Evolutionary conservation across 2,329 filamentous ascomycete species (phyloP).

Genomic region (Oidium heveae): DNA sequence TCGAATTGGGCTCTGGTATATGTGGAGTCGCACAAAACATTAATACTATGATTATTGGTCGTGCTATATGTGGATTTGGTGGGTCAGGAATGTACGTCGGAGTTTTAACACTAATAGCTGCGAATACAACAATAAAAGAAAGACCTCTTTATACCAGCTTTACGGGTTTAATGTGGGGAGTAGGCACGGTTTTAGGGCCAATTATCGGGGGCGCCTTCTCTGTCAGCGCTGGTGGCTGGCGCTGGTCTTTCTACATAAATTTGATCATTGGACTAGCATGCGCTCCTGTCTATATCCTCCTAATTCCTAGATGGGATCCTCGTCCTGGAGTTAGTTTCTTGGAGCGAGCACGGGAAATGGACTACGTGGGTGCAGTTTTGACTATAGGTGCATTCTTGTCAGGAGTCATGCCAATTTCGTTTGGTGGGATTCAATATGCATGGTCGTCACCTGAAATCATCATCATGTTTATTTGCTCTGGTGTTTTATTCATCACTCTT

Average conservation of each 20-base stretch:
- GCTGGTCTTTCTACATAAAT: constrained; percentile 30
- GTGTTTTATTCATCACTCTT: constrained; percentile 13
- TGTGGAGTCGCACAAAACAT: constrained; percentile 16
- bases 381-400: constrained; percentile 14
- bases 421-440: constrained; percentile 13
- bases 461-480: constrained; percentile 19
- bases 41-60: constrained; percentile 22
- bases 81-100: constrained; percentile 18
- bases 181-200: constrained; percentile 22
- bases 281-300: constrained; percentile 18
- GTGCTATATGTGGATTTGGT: constrained; percentile 20
- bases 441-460: constrained; percentile 12
- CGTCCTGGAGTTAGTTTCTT: constrained; percentile 7
- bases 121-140: constrained; percentile 14
- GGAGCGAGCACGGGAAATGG: constrained; percentile 8
- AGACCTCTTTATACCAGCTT: constrained; percentile 15
- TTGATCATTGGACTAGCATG: constrained; percentile 17
- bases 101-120: constrained; percentile 20
- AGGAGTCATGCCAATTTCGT: constrained; percentile 14
- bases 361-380: constrained; percentile 10
- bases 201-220: constrained; percentile 22
- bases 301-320: constrained; percentile 18
- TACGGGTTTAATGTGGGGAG: constrained; percentile 17
- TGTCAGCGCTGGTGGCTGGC: constrained; percentile 19
- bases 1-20: constrained; percentile 14